Conservation (phyloP, 2,329 filamentous ascomycete species). For the Cladobotryum mycophilum region DNA sequence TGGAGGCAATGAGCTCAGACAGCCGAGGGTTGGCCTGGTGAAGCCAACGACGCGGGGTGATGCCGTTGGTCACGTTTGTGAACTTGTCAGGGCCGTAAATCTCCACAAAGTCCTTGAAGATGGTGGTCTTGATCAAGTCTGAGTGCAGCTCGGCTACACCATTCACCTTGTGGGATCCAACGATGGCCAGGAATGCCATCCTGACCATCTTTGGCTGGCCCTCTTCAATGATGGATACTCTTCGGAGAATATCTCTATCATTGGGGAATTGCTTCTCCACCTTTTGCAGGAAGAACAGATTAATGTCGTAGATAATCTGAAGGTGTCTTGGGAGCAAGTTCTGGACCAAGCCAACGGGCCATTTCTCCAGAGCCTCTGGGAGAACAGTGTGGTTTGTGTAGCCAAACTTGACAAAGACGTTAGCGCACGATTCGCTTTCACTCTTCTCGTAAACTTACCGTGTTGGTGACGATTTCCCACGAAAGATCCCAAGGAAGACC, state of each 20-base stretch:
- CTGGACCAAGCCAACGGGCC: conserved; percentile 89
- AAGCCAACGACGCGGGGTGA: conserved; percentile 92
- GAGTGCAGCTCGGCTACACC: conserved; percentile 97
- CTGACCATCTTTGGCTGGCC: conserved; percentile 95
- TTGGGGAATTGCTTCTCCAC: conserved; percentile 89
- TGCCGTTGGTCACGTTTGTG: conserved; percentile 96
- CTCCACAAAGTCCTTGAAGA: conserved; percentile 96
- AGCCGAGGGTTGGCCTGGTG: conserved; percentile 94
- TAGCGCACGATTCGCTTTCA: not conserved
- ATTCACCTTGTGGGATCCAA: conserved; percentile 98
- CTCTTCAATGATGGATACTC: conserved; percentile 97
- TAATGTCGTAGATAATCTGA: conserved; percentile 98
- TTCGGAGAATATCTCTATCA: conserved; percentile 74
- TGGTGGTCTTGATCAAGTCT: conserved; percentile 96
- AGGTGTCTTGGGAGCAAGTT: conserved; percentile 89
- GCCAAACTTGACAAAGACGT: conserved; percentile 56
- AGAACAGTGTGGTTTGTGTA: conserved; percentile 99
- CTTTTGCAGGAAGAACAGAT: conserved; percentile 82
- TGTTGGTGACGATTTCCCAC: conserved; percentile 72
- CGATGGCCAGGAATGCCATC: conserved; percentile 92
- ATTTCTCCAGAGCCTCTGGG: conserved; percentile 95
- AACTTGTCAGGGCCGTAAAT: conserved; percentile 97
- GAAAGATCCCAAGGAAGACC: conserved; percentile 89
- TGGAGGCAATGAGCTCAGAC: conserved; percentile 86
- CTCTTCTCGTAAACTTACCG: conserved; percentile 36